A percentile compares a stretch with the other conserved stretches of the same genome.
phyloP scores from a whole-genome alignment of 106 monocot species.

The Phalaenopsis equestris region DNA sequence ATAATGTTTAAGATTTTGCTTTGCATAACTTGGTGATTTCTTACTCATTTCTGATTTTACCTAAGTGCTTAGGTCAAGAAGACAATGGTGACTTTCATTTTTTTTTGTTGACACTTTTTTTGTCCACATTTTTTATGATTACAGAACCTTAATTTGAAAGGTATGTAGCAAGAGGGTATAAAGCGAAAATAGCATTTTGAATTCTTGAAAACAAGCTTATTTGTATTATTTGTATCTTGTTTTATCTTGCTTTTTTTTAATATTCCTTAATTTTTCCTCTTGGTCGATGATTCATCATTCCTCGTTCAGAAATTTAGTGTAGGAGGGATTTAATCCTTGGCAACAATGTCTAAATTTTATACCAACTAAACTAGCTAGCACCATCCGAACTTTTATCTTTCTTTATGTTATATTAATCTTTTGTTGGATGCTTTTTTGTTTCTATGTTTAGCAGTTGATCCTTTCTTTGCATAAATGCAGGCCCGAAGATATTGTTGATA shows the following conservation, averaged over 20 bases:
- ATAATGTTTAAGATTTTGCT: background rate
- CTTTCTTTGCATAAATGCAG: conserved; percentile 25
- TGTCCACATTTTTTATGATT: background rate
- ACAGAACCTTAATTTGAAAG: background rate
- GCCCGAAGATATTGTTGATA: conserved; percentile 43
- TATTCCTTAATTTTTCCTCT: background rate
- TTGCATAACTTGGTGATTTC: background rate
- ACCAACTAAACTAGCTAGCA: no score
- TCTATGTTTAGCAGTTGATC: conserved; percentile 4
- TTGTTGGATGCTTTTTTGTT: background rate
- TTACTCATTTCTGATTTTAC: background rate
- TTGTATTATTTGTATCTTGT: background rate
- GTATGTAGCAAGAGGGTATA: background rate
- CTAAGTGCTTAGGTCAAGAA: background rate
- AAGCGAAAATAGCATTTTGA: background rate
- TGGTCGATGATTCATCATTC: no score
- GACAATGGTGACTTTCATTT: background rate
- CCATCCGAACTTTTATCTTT: no score
- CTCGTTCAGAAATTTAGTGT: no score
- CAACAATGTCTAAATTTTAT: no score
- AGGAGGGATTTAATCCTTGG: no score
- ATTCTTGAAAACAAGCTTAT: background rate
- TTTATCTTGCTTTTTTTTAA: background rate
- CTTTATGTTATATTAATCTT: no score
- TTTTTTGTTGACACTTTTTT: background rate